phyloP scores from a whole-genome alignment of 2,329 filamentous ascomycete species.

The Alternaria solani region DNA sequence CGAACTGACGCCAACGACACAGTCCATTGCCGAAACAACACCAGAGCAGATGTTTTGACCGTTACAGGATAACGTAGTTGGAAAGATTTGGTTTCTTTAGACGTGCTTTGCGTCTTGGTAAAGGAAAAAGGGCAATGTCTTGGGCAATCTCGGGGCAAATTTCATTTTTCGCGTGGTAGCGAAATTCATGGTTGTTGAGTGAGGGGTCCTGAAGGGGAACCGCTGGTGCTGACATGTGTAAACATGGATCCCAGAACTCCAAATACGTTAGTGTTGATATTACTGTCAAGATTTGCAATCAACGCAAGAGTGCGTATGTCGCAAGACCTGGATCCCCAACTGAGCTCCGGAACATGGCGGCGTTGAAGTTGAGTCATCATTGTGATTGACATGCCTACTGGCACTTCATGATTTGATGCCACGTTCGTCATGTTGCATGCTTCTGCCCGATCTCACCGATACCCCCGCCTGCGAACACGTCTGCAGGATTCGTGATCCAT shows the following conservation, averaged over 20 bases:
- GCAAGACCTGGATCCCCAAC: not conserved
- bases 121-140: not conserved
- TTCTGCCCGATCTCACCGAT: conserved; percentile 7
- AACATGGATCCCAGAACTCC: not conserved
- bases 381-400: not conserved
- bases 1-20: not conserved
- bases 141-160: not conserved
- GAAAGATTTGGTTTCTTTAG: not conserved
- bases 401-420: not conserved
- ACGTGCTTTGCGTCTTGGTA: not conserved
- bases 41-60: not conserved
- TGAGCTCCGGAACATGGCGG: not conserved
- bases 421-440: conserved; percentile 1
- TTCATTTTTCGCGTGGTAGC: conserved; percentile 1
- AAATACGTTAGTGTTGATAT: not conserved
- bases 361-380: conserved; percentile 1
- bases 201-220: not conserved
- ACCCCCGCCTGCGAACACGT: not conserved
- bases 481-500: not conserved
- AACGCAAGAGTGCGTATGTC: not conserved
- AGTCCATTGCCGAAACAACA: not conserved
- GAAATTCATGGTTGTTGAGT: not conserved
- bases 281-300: not conserved
- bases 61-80: not conserved
- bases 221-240: not conserved